These are phyloP conservation scores for Poteriospumella lacustris DNA, from an alignment of 108 stramenopile genomes.

Conservation along the genomic window DNA sequence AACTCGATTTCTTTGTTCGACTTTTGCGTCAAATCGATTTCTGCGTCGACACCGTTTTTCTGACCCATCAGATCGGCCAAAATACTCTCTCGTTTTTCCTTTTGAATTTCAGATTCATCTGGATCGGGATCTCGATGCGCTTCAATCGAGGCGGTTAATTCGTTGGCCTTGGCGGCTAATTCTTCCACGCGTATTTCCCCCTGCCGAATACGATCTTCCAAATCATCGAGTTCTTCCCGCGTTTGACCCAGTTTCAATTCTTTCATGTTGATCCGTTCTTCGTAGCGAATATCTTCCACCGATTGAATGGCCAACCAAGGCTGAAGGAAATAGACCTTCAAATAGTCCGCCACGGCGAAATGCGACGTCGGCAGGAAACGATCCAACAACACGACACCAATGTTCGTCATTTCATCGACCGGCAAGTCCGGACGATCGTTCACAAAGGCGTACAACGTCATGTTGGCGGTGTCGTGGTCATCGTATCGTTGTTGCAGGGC, in stretches of 20 bases:
- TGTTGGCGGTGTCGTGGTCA: neutral
- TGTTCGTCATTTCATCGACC: neutral
- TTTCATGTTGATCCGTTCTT: neutral
- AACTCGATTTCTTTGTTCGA: no score
- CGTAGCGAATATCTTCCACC: neutral
- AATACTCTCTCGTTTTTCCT: neutral
- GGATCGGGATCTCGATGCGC: neutral
- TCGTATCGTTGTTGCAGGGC: neutral
- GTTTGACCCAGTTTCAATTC: neutral
- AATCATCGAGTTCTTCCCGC: neutral
- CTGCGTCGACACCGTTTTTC: no score
- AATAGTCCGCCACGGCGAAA: neutral
- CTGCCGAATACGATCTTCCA: neutral
- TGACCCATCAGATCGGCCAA: no score
- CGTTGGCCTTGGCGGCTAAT: neutral
- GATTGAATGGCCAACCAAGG: conserved; percentile 1
- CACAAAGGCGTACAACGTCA: neutral
- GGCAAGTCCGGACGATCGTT: neutral
- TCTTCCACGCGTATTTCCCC: neutral
- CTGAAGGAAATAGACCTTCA: neutral
- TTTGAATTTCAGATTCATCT: neutral
- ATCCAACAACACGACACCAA: neutral
- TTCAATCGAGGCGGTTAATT: neutral
- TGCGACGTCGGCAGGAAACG: neutral
- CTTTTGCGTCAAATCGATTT: no score